Conservation (phyloP, 495 filamentous ascomycete genomes). For the Hypoxylon subgilvum region DNA sequence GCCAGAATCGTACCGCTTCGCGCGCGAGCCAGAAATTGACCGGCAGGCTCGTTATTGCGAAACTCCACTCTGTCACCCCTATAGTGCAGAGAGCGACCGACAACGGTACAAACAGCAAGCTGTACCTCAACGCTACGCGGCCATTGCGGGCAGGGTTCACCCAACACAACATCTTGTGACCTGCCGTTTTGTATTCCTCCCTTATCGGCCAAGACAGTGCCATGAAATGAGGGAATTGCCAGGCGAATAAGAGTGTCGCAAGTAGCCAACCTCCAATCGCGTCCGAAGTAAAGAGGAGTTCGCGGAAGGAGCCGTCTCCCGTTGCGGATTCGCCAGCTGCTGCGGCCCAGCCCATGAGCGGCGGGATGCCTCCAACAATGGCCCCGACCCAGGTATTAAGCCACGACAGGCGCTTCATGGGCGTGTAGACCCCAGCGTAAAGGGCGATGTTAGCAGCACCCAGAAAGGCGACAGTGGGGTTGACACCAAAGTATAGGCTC, state of each 20-base stretch:
- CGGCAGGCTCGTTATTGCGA: conserved; percentile 77
- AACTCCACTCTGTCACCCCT: conserved; percentile 86
- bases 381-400: conserved; percentile 96
- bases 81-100: conserved; percentile 80
- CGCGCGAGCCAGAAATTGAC: conserved; percentile 87
- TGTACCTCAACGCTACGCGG: conserved; percentile 85
- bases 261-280: conserved; percentile 89
- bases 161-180: conserved; percentile 91
- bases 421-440: conserved; percentile 92
- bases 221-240: conserved; percentile 99
- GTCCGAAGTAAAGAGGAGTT: conserved; percentile 66
- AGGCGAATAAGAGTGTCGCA: conserved; percentile 83
- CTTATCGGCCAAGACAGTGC: conserved; percentile 83
- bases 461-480: conserved; percentile 87
- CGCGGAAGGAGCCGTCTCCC: conserved; percentile 71
- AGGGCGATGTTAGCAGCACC: conserved; percentile 84
- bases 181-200: conserved; percentile 86
- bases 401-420: conserved; percentile 83
- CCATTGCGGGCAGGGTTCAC: conserved; percentile 82
- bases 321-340: conserved; percentile 88
- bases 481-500: conserved; percentile 84
- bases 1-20: conserved; percentile 84
- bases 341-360: conserved; percentile 97
- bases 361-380: conserved; percentile 89
- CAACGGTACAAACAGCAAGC: conserved; percentile 84